These are phyloP conservation scores for Chrysosporium keratinophilum DNA, from an alignment of 2,329 filamentous ascomycete species.

Conservation along the genomic window DNA sequence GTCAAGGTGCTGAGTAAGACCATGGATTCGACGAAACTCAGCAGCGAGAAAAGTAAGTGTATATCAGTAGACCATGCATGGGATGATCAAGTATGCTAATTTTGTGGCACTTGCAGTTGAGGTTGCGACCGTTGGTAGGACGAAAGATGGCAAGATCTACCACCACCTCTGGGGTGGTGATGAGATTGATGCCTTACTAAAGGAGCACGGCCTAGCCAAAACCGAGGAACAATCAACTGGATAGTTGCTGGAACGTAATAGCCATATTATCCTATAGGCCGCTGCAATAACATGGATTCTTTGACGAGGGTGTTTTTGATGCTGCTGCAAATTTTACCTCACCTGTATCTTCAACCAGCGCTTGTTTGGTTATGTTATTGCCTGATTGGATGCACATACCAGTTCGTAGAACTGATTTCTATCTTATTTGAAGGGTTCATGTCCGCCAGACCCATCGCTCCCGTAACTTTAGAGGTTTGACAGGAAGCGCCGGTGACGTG, in stretches of 20 bases:
- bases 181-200: constrained; percentile 86
- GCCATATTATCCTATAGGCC: background rate
- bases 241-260: constrained; percentile 22
- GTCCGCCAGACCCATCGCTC: background rate
- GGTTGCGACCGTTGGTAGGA: constrained; percentile 95
- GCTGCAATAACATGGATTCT: constrained; percentile 8
- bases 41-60: constrained; percentile 94
- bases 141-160: constrained; percentile 91
- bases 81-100: background rate
- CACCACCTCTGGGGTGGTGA: constrained; percentile 95
- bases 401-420: constrained; percentile 1
- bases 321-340: background rate
- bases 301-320: background rate
- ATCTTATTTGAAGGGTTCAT: background rate
- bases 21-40: constrained; percentile 98
- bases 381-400: constrained; percentile 1
- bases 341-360: background rate
- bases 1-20: constrained; percentile 99
- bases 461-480: background rate
- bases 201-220: constrained; percentile 92
- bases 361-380: background rate
- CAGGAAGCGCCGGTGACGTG: constrained; percentile 11
- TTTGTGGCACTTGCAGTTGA: constrained; percentile 56
- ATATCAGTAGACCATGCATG: background rate
- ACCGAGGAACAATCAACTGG: constrained; percentile 56